A percentile compares a stretch with the other conserved stretches of the same genome.
Evolutionary conservation across 768 basidiomycete genomes (phyloP).

Genomic region (Leccinum imitatum): DNA sequence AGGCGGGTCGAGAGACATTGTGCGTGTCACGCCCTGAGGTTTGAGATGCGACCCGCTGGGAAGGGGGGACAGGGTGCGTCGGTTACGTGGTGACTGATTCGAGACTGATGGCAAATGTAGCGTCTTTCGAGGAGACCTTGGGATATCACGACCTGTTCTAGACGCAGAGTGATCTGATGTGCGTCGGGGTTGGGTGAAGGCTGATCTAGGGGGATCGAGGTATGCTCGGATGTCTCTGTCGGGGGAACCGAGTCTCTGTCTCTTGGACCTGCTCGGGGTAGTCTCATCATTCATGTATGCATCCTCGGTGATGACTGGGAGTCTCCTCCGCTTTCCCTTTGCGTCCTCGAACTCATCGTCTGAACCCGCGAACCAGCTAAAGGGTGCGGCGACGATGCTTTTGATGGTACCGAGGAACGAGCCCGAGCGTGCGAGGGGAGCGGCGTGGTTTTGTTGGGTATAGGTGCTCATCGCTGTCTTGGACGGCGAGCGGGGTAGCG

Average conservation of each 20-base stretch:
- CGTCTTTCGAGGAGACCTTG: constrained; percentile 31
- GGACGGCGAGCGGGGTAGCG: constrained; percentile 19
- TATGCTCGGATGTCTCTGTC: constrained; percentile 41
- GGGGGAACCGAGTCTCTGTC: constrained; percentile 54
- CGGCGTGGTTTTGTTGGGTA: constrained; percentile 30
- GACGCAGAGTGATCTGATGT: constrained; percentile 19
- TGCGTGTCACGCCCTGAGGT: constrained; percentile 44
- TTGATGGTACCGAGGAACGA: constrained; percentile 64
- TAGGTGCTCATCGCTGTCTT: constrained; percentile 29
- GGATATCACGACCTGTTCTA: constrained; percentile 22
- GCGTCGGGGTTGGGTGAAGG: constrained; percentile 35
- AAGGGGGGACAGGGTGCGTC: constrained; percentile 45
- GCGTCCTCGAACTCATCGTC: constrained; percentile 50
- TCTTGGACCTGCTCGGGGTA: constrained; percentile 42
- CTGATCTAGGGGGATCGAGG: constrained; percentile 54
- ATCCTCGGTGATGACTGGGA: constrained; percentile 29
- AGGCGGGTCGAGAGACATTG: constrained; percentile 75
- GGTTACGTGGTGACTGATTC: constrained; percentile 34
- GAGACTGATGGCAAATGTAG: constrained; percentile 32
- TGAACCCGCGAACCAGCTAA: constrained; percentile 51
- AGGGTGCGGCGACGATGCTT: constrained; percentile 63
- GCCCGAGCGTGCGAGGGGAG: constrained; percentile 48
- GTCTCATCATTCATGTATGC: constrained; percentile 33
- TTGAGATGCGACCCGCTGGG: constrained; percentile 35
- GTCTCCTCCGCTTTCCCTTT: constrained; percentile 56